Evolutionary conservation across 257 asterid genomes (phyloP).

Genomic region (Henckelia pumila): DNA sequence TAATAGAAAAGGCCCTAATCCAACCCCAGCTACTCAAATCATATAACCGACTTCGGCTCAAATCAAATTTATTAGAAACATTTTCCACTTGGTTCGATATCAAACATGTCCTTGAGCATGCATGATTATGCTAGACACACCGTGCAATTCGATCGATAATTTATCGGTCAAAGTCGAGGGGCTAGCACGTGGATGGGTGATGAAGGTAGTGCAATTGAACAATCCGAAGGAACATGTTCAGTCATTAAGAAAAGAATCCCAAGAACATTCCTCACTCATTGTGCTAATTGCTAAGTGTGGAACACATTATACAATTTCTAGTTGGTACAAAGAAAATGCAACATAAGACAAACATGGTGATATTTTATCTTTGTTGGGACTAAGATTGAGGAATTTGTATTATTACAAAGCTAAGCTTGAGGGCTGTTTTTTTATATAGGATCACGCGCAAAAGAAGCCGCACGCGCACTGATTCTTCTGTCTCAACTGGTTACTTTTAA

Average conservation of each 20-base stretch:
- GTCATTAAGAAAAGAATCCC: not conserved
- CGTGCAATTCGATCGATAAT: not conserved
- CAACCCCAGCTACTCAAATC: no score
- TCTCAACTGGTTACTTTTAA: conserved; percentile 23
- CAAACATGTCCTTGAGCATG: not conserved
- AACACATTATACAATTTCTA: not conserved
- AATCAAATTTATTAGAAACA: not conserved
- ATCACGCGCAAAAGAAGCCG: conserved; percentile 53
- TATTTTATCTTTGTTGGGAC: conserved; percentile 25
- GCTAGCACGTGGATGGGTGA: not conserved
- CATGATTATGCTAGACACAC: not conserved
- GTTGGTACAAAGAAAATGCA: not conserved
- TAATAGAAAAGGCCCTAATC: no score
- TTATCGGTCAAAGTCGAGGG: not conserved
- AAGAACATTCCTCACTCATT: conserved; percentile 20
- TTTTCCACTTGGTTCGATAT: no score
- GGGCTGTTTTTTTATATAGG: conserved; percentile 40
- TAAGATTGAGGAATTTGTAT: conserved; percentile 8
- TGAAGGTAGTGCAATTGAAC: no score
- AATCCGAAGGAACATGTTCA: no score
- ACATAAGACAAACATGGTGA: conserved; percentile 2
- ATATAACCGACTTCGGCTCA: not conserved
- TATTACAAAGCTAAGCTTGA: not conserved
- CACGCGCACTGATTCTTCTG: conserved; percentile 52
- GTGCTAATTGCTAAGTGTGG: conserved; percentile 18